Conservation (phyloP, 1,284 basidiomycete species). For the Puccinia hordei region DNA sequence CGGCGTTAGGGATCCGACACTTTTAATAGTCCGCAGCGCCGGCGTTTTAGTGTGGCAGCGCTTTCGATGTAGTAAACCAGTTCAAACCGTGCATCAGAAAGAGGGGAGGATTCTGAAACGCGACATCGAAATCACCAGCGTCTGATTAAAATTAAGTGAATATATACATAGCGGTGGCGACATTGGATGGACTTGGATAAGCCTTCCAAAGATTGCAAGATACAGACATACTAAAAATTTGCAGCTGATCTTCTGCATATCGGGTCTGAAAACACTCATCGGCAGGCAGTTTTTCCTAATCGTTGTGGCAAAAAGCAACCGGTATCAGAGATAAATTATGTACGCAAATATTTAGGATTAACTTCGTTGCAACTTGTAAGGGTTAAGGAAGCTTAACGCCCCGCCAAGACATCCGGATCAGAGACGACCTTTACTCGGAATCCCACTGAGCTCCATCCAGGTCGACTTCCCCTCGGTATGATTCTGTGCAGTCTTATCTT, state of each 20-base stretch:
- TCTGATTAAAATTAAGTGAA: no score
- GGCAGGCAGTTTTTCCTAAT: not conserved
- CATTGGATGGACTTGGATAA: not conserved
- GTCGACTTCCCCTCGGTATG: not conserved
- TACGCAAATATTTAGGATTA: no score
- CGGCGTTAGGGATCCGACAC: slow-evolving; percentile 5
- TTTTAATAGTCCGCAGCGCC: not conserved
- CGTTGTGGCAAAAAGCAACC: not conserved
- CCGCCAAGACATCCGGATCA: no score
- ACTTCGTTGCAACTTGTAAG: not conserved
- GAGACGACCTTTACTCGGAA: not conserved
- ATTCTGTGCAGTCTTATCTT: not conserved
- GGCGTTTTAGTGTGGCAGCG: not conserved
- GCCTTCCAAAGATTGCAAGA: not conserved
- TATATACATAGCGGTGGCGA: not conserved
- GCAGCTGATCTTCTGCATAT: not conserved
- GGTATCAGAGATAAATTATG: not conserved
- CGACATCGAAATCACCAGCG: not conserved
- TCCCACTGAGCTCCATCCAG: not conserved
- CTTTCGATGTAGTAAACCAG: not conserved
- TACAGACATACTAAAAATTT: not conserved
- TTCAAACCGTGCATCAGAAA: slow-evolving; percentile 11
- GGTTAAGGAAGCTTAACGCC: not conserved
- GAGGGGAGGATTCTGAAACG: slow-evolving; percentile 12
- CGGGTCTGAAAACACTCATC: no score